Base-by-base conservation (phyloP, 208 protist genomes). In the Leptomonas pyrrhocoris region DNA sequence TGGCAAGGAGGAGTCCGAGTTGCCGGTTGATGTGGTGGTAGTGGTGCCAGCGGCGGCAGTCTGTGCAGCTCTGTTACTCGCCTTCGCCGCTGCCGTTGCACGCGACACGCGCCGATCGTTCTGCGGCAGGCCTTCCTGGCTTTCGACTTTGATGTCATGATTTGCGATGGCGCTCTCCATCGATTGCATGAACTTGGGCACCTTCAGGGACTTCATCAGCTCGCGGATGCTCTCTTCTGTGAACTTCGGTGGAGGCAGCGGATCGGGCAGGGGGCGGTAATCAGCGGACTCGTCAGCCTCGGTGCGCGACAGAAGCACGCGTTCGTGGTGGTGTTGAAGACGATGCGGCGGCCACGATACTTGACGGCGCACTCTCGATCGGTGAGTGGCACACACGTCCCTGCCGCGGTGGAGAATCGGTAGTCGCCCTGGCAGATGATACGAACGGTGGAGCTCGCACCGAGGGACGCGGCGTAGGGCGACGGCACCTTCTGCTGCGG, bases 351-450 rank as follows among this genome's bases (percentile, higher is more conserved):
- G 25, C 62, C 62, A 23, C 46, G 61, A 51, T 76, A 69, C 62
- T 76, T 76, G 43, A 59, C 40, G 31, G 54, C 45, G 55, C 71
- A 76, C 46, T 76, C 62, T 42, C 27, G 16, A 49, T 69, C 62
- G 0, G 42, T 70, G 16, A 76, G 71, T 31, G 71, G 71, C 62
- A 50, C 43, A 28, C 71, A 76, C 13, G 30, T 30, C 31, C 66
- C 50, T n/a, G 38, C 56, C 45, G 12, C 27, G 7, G 36, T 45
- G 27, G 71, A 76, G 48, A 76, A 69, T 45, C 71, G 71, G 56
- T 70, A 69, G 62, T 76, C 71, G 18, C 71, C 71, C 16, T 63
- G 43, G 56, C 71, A 76, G 45, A 76, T 49, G 25, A 76, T 62
- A 49, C 62, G 71, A 61, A 61, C 65, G 6, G 54, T 65, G 27